Evolutionary conservation across 352 stramenopile species (phyloP).

Genomic region (Phytophthora macrochlamydospora): DNA sequence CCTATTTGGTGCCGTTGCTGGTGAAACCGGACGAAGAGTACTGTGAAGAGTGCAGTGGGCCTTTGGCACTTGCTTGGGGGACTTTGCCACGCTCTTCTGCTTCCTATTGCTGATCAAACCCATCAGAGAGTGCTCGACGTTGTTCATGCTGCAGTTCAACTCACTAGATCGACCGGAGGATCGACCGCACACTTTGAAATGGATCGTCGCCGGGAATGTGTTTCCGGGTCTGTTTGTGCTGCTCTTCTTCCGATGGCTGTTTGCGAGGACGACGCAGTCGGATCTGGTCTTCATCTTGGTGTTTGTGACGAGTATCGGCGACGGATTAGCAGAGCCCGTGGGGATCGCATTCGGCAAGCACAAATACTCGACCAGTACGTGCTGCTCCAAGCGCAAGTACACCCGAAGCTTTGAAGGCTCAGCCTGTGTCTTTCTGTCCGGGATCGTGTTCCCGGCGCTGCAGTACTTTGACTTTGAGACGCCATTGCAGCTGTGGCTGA

Average conservation of each 20-base stretch:
- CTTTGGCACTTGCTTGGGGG: conserved; percentile 75
- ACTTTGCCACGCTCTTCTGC: conserved; percentile 82
- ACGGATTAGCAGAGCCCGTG: conserved; percentile 77
- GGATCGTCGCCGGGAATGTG: conserved; percentile 84
- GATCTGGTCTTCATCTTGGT: conserved; percentile 85
- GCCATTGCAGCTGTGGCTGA: conserved; percentile 68
- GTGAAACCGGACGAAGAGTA: conserved; percentile 62
- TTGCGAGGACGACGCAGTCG: conserved; percentile 72
- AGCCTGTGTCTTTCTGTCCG: conserved; percentile 78
- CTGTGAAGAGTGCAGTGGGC: conserved; percentile 51
- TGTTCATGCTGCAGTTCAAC: conserved; percentile 92
- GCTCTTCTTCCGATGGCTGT: conserved; percentile 89
- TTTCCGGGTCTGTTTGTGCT: conserved; percentile 83
- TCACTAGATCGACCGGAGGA: conserved; percentile 85
- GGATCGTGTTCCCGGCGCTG: conserved; percentile 83
- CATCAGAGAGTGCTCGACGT: conserved; percentile 74
- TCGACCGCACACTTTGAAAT: conserved; percentile 76
- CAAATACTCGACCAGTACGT: conserved; percentile 84
- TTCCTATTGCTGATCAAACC: conserved; percentile 88
- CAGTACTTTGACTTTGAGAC: conserved; percentile 84
- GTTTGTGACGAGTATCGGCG: conserved; percentile 84
- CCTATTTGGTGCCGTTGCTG: conserved; percentile 80
- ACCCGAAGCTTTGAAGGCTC: conserved; percentile 79
- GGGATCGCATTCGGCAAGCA: conserved; percentile 82
- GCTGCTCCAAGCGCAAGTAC: conserved; percentile 84